Conservation (phyloP, 2,329 filamentous ascomycete species). For the Albifimbria verrucaria region DNA sequence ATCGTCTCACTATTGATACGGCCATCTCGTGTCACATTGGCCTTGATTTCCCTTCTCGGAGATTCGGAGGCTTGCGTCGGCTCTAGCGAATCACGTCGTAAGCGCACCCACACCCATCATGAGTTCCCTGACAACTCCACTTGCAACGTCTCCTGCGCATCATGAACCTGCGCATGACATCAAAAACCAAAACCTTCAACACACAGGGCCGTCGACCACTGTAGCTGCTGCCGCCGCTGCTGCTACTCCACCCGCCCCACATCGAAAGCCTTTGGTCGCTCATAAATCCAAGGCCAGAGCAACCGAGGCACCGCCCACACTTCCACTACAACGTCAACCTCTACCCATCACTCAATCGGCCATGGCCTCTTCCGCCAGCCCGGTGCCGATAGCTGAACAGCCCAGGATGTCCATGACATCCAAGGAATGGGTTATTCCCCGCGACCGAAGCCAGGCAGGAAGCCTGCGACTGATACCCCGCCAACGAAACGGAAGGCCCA, state of each 20-base stretch:
- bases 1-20: too few species aligned
- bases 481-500: conserved; percentile 92
- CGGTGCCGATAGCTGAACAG: conserved; percentile 34
- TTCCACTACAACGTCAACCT: conserved; percentile 15
- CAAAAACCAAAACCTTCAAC: neutral
- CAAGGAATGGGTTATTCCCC: conserved; percentile 86
- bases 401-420: conserved; percentile 64
- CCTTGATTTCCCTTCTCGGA: neutral
- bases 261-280: conserved; percentile 26
- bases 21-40: conserved; percentile 1
- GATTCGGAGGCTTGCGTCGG: neutral
- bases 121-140: conserved; percentile 14
- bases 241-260: conserved; percentile 16
- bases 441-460: conserved; percentile 84
- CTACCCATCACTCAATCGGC: conserved; percentile 40
- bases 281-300: conserved; percentile 16
- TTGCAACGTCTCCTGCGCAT: conserved; percentile 15
- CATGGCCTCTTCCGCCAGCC: conserved; percentile 45
- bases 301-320: conserved; percentile 22
- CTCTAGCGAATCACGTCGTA: conserved; percentile 3
- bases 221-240: conserved; percentile 17
- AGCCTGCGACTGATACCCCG: conserved; percentile 89
- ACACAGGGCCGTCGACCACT: conserved; percentile 6
- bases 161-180: neutral
- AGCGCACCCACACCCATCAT: conserved; percentile 15